Conservation (phyloP, 768 basidiomycete species). For the Ramaria sp. region DNA sequence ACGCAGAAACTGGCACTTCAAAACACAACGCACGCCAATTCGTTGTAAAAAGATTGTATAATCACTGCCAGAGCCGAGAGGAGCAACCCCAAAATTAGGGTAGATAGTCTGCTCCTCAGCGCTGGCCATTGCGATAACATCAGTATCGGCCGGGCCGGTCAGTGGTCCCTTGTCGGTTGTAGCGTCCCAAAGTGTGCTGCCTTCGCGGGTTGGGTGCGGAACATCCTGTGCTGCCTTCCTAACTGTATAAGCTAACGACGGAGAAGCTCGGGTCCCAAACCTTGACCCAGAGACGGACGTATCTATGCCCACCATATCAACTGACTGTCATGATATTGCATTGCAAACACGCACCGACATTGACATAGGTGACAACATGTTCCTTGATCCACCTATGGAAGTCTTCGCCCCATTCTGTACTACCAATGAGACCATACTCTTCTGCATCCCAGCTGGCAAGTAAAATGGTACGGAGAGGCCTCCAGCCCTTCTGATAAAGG, state of each 20-base stretch:
- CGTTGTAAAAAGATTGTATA: slow-evolving; percentile 88
- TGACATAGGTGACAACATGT: slow-evolving; percentile 80
- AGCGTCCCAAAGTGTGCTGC: slow-evolving; percentile 74
- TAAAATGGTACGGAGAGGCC: slow-evolving; percentile 65
- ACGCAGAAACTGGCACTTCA: slow-evolving; percentile 10
- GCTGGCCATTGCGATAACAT: slow-evolving; percentile 24
- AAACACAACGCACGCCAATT: slow-evolving; percentile 40
- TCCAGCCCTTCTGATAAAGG: slow-evolving; percentile 68
- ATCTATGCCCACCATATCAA: slow-evolving; percentile 27
- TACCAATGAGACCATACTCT: slow-evolving; percentile 68
- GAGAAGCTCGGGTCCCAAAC: slow-evolving; percentile 53
- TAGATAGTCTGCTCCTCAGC: slow-evolving; percentile 12
- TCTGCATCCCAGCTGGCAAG: slow-evolving; percentile 73
- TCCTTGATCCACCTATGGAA: slow-evolving; percentile 71
- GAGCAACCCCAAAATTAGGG: slow-evolving; percentile 24
- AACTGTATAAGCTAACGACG: slow-evolving; percentile 74
- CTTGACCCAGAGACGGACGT: slow-evolving; percentile 52
- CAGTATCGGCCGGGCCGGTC: slow-evolving; percentile 33
- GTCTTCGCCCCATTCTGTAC: slow-evolving; percentile 92
- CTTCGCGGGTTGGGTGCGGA: slow-evolving; percentile 57
- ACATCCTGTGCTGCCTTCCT: slow-evolving; percentile 56
- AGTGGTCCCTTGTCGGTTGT: slow-evolving; percentile 45
- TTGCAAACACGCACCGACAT: slow-evolving; percentile 38
- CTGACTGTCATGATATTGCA: not conserved
- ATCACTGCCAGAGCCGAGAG: slow-evolving; percentile 84